phyloP scores from a whole-genome alignment of 1,284 basidiomycete species.

The Spongiforma sp. region DNA sequence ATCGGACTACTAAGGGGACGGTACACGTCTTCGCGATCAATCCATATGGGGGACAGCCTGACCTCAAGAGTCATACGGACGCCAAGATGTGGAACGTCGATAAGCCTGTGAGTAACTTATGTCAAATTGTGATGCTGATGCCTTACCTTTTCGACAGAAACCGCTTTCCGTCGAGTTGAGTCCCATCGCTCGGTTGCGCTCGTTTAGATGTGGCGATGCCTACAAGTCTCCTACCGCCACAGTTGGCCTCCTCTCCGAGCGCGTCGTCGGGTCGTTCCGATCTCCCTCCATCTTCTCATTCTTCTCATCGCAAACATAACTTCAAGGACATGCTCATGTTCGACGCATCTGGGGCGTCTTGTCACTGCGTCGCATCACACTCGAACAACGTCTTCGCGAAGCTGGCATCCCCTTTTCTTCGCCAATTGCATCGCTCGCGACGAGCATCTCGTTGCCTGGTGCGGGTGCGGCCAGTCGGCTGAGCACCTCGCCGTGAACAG shows the following conservation, averaged over 20 bases:
- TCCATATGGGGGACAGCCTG: slow-evolving; percentile 74
- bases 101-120: slow-evolving; percentile 48
- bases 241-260: slow-evolving; percentile 37
- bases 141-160: slow-evolving; percentile 41
- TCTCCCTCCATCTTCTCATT: slow-evolving; percentile 43
- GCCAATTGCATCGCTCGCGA: slow-evolving; percentile 43
- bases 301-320: slow-evolving; percentile 44
- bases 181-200: slow-evolving; percentile 63
- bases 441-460: slow-evolving; percentile 52
- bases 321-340: slow-evolving; percentile 71
- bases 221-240: slow-evolving; percentile 44
- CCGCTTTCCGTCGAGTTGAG: slow-evolving; percentile 59
- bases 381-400: slow-evolving; percentile 46
- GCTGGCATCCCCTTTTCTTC: slow-evolving; percentile 33
- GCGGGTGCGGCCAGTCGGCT: slow-evolving; percentile 40
- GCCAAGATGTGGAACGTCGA: slow-evolving; percentile 60
- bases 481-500: slow-evolving; percentile 24
- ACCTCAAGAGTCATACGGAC: slow-evolving; percentile 67
- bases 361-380: slow-evolving; percentile 57
- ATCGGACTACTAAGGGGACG: slow-evolving; percentile 66
- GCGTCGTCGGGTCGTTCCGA: slow-evolving; percentile 41
- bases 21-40: slow-evolving; percentile 80
- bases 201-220: slow-evolving; percentile 43
- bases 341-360: slow-evolving; percentile 64
- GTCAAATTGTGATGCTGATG: background rate